Percentiles rank a stretch among this genome's conserved stretches.
Evolutionary conservation across 441 rosid species (phyloP).

Genomic region (Erodium texanum): DNA sequence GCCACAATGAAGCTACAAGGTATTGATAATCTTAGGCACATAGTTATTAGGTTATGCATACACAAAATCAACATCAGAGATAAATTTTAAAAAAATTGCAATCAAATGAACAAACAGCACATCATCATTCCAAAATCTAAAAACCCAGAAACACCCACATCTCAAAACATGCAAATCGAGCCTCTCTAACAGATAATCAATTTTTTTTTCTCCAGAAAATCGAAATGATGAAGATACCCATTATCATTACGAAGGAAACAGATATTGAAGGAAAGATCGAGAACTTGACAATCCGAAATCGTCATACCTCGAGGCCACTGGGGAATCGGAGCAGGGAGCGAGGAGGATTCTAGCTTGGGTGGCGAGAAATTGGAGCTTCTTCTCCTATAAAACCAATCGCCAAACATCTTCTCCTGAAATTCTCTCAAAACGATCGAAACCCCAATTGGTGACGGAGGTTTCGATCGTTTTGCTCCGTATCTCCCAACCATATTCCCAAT

Average conservation of each 20-base stretch:
- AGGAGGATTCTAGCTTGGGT: conserved; percentile 34
- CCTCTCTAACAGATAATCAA: not conserved
- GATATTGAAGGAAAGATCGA: too few relatives aligned
- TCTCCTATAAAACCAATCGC: not conserved
- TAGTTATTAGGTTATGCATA: not conserved
- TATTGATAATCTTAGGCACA: not conserved
- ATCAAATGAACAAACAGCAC: not conserved
- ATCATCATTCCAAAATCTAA: not conserved
- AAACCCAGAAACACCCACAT: not conserved
- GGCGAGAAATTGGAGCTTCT: conserved; percentile 15
- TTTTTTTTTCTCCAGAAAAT: too few relatives aligned
- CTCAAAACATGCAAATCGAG: not conserved
- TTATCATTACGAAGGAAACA: too few relatives aligned
- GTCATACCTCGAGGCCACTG: conserved; percentile 55
- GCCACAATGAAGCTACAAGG: not conserved
- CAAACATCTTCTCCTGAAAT: not conserved
- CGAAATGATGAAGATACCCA: too few relatives aligned
- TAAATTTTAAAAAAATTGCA: not conserved
- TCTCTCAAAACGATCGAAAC: not conserved
- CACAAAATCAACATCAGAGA: not conserved
- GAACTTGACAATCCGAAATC: not conserved
- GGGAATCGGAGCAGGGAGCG: conserved; percentile 55
- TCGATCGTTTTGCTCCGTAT: not conserved
- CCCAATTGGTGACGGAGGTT: not conserved
- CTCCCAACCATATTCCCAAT: too few relatives aligned